Evolutionary conservation across 2,329 filamentous ascomycete species (phyloP), one percentile per base, ranked within the genome.

Genomic region (Hypoxylon sp.): DNA sequence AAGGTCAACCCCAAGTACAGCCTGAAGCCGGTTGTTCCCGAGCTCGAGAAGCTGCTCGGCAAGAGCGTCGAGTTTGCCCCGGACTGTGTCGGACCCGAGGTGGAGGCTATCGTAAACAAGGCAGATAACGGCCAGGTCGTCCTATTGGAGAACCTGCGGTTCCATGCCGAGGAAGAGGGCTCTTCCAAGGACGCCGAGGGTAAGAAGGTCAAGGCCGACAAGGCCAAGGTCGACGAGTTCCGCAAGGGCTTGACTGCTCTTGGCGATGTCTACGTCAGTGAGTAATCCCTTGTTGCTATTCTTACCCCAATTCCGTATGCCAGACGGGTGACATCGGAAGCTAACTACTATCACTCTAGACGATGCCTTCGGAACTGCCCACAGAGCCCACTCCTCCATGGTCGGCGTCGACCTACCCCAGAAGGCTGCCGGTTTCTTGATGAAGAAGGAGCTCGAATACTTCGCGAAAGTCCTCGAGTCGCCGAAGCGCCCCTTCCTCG

Each of bases 401-500:
- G 95, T 99, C 74, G 95, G 95, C 75, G 87, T 97, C 69, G 89
- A 97, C 71, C 90, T 99, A 50, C 94, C 94, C 72, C 93, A 98
- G 80, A 97, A 97, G 86, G 95, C 95, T 8, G 92, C 94, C 59
- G 95, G 95, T 68, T 99, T 97, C 89, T 89, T 99, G 76, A 93
- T 99, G 86, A 99, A 99, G 91, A 99, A 98, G 87, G 95, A 99
- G 83, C 91, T 99, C 68, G 95, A 99, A 78, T 99, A 99, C 89
- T 99, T 99, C 78, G 95, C 95, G 70, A 88, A 97, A 85, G 95
- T 93, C 39, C 91, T 99, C 65, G 95, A 99, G 85, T 89, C 87
- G 73, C 95, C 95, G 66, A 86, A 96, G 84, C 90, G 94, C 59
- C 95, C 95, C 65, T 99, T 99, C 91, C 90, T 99, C 56, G 96